Conservation (phyloP, 257 asterid species). For the Thymus mandschuricus region DNA sequence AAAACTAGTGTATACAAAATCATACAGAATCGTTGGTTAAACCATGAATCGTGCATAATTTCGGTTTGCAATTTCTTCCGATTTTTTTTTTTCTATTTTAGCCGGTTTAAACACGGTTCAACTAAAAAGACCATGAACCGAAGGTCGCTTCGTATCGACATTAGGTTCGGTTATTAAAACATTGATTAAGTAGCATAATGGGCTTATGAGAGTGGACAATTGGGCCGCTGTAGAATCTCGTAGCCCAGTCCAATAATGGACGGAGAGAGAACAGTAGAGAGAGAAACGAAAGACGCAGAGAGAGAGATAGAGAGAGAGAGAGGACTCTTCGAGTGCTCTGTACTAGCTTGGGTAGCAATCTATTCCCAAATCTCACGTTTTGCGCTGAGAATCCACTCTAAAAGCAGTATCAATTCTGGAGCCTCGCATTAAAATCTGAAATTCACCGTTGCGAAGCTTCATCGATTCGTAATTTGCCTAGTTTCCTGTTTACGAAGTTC, state of each 20-base stretch:
- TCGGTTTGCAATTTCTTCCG: too few relatives aligned
- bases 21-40: too few relatives aligned
- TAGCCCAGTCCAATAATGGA: not conserved
- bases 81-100: too few relatives aligned
- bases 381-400: not conserved
- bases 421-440: not conserved
- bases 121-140: too few relatives aligned
- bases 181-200: too few relatives aligned
- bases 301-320: not conserved
- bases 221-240: not conserved
- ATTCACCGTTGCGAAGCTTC: not conserved
- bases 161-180: too few relatives aligned
- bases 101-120: too few relatives aligned
- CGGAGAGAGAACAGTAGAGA: not conserved
- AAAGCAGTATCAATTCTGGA: not conserved
- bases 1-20: too few relatives aligned
- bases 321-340: not conserved
- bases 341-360: conserved; percentile 32
- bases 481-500: not conserved
- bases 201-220: not conserved
- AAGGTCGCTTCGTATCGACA: too few relatives aligned
- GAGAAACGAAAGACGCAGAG: not conserved
- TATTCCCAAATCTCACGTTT: conserved; percentile 21
- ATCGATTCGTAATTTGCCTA: not conserved
- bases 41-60: too few relatives aligned